A percentile compares a stretch with the other conserved stretches of the same genome.
Conservation (phyloP, 257 asterid genomes). For the Cordia subcordata region DNA sequence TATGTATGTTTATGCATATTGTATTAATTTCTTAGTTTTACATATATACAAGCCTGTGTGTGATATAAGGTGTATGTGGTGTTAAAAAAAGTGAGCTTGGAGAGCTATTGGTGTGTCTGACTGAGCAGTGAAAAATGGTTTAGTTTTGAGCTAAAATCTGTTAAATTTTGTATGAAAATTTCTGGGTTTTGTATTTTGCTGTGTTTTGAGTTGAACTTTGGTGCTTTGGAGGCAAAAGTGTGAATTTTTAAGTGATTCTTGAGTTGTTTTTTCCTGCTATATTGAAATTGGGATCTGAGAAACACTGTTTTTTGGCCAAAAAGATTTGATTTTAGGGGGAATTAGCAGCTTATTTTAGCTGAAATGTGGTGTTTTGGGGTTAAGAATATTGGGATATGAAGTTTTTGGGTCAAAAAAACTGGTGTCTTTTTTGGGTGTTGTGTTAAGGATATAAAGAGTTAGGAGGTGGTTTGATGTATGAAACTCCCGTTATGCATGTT, state of each 20-base stretch:
- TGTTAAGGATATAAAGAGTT: constrained; percentile 22
- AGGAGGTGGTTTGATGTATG: constrained; percentile 28
- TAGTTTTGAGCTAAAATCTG: constrained; percentile 4
- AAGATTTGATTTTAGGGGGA: no score
- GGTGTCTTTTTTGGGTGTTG: constrained; percentile 13
- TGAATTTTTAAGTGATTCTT: constrained; percentile 10
- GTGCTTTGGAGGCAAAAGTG: not conserved
- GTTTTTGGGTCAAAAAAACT: constrained; percentile 15
- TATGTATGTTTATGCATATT: constrained; percentile 15
- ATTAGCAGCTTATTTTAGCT: no score
- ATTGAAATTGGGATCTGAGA: constrained; percentile 39
- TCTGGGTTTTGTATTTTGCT: constrained; percentile 3
- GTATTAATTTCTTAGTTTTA: constrained; percentile 6
- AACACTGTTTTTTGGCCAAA: not conserved
- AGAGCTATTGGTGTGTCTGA: constrained; percentile 11
- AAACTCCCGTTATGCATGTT: constrained; percentile 1
- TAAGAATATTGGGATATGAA: constrained; percentile 3
- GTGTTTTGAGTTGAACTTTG: not conserved
- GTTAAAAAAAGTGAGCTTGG: constrained; percentile 15
- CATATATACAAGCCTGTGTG: not conserved
- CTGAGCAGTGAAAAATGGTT: constrained; percentile 1
- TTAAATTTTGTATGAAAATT: constrained; percentile 7
- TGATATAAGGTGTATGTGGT: not conserved
- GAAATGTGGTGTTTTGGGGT: no score
- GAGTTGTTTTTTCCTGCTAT: constrained; percentile 4